Base-by-base conservation (phyloP, 352 stramenopile species). In the Aphanomyces invadans region DNA sequence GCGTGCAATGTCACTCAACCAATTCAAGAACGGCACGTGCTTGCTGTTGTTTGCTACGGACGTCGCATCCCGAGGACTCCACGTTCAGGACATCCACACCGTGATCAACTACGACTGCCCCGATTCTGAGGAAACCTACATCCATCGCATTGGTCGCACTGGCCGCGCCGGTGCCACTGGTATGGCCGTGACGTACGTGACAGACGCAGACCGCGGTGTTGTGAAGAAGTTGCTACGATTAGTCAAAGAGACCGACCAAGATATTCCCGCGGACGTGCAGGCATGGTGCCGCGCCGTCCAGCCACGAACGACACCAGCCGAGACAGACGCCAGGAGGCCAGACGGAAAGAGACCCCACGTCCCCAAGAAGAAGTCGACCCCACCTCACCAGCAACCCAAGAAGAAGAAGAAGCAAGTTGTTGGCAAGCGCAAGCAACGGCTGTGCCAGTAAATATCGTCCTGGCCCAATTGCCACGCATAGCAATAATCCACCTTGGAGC, bases 1-100 rank as follows among this genome's bases (percentile, higher is more conserved):
- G 76, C 74, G 97, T 61, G 96, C 98, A 70, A 81, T 92, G n/a
- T 98, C 96, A 19, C 92, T 99, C 73, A 88, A 96, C 33, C 91
- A 90, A n/a, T 99, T 99, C 84, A 89, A 95, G 51, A 89, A 84
- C 32, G 95, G 95, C 60, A 73, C 86, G 10, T 95, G 98, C 60
- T 90, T 96, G 74, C 96, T 96, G 4, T 71, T 97, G 1, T 82
- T 96, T 55, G 93, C 87, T 62, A 97, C 89, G 33, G 89, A 97
- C 54, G 91, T 96, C 71, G 88, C 88, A n/a, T 88, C 88, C 1
- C 83, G 89, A 69, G 89, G 89, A 19, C 78, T 97, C 3, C 88
- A 97, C 48, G 93, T 97, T 45, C 81, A 80, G 44, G 90, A 92
- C 62, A 83, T 97, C 3, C 86, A 95, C 33, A 76, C 93, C n/a